Percentiles rank a stretch among this genome's conserved stretches.
Conservation (phyloP, 2,329 filamentous ascomycete genomes). For the Chrysoporthe cubensis region DNA sequence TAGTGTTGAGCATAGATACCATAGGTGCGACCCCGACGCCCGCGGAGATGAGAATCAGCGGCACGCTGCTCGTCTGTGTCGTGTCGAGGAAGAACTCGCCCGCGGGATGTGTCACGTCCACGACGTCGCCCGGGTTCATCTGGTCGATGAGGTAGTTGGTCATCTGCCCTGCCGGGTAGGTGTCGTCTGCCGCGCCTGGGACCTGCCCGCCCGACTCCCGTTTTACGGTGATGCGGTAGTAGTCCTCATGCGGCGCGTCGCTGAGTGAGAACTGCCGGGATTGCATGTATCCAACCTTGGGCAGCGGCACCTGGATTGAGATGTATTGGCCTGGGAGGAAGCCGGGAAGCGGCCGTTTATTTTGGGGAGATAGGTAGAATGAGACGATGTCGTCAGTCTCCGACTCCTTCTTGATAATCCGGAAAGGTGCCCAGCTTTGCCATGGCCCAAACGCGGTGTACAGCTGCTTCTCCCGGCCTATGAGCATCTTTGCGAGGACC, state of each 20-base stretch:
- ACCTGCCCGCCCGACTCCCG: slow-evolving; percentile 62
- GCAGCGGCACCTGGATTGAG: slow-evolving; percentile 63
- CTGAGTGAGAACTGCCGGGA: slow-evolving; percentile 74
- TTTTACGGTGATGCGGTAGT: slow-evolving; percentile 75
- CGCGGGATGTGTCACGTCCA: slow-evolving; percentile 69
- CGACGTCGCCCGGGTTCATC: slow-evolving; percentile 61
- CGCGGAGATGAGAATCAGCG: slow-evolving; percentile 64
- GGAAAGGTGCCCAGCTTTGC: slow-evolving; percentile 70
- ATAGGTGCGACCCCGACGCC: slow-evolving; percentile 65
- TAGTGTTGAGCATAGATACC: slow-evolving; percentile 62
- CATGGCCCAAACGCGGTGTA: slow-evolving; percentile 66
- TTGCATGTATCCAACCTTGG: slow-evolving; percentile 62
- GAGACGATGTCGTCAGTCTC: slow-evolving; percentile 73
- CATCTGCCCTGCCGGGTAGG: slow-evolving; percentile 56
- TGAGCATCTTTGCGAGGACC: slow-evolving; percentile 74
- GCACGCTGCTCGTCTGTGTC: slow-evolving; percentile 44
- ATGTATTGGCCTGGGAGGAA: slow-evolving; percentile 77
- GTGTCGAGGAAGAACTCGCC: slow-evolving; percentile 64
- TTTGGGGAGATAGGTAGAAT: slow-evolving; percentile 69
- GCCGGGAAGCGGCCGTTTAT: slow-evolving; percentile 61
- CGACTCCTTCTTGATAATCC: slow-evolving; percentile 64
- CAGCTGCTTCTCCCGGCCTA: slow-evolving; percentile 64
- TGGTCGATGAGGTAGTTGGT: slow-evolving; percentile 71
- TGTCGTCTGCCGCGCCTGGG: background rate
- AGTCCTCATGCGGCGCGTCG: slow-evolving; percentile 62